A percentile compares a stretch with the other conserved stretches of the same genome.
Evolutionary conservation across 1,284 basidiomycete genomes (phyloP).

Genomic region (Thelephora terrestris): DNA sequence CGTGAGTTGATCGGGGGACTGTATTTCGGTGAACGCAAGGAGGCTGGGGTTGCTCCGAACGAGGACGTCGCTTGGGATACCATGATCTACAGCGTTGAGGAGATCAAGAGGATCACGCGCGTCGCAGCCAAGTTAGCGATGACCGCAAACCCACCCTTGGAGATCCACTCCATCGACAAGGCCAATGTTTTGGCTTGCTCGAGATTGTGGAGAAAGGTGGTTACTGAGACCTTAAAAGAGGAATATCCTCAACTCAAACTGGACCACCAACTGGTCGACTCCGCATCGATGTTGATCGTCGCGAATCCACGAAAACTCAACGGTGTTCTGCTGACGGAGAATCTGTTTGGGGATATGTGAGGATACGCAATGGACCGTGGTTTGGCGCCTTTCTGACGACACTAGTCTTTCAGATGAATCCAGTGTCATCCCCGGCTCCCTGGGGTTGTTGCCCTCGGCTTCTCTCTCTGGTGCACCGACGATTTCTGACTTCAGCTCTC

Average conservation of each 20-base stretch:
- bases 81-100: slow-evolving; percentile 86
- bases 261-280: slow-evolving; percentile 92
- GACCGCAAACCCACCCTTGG: slow-evolving; percentile 74
- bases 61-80: slow-evolving; percentile 77
- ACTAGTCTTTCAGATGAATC: slow-evolving; percentile 87
- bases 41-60: slow-evolving; percentile 60
- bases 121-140: slow-evolving; percentile 93
- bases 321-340: slow-evolving; percentile 91
- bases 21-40: slow-evolving; percentile 93
- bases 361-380: slow-evolving; percentile 19
- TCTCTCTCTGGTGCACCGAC: slow-evolving; percentile 89
- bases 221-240: slow-evolving; percentile 69
- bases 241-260: slow-evolving; percentile 84
- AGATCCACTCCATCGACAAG: slow-evolving; percentile 95
- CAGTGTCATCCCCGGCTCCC: slow-evolving; percentile 95
- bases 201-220: slow-evolving; percentile 89
- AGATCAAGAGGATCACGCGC: slow-evolving; percentile 92
- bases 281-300: slow-evolving; percentile 95
- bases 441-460: slow-evolving; percentile 93
- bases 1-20: slow-evolving; percentile 90
- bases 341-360: slow-evolving; percentile 94
- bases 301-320: slow-evolving; percentile 90
- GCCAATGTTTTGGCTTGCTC: slow-evolving; percentile 97
- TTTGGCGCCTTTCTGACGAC: slow-evolving; percentile 1
- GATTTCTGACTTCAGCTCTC: slow-evolving; percentile 39